Evolutionary conservation across 805 yeast species (phyloP), one percentile per base, ranked within the genome.

Genomic region (Metschnikowia santaceciliae): DNA sequence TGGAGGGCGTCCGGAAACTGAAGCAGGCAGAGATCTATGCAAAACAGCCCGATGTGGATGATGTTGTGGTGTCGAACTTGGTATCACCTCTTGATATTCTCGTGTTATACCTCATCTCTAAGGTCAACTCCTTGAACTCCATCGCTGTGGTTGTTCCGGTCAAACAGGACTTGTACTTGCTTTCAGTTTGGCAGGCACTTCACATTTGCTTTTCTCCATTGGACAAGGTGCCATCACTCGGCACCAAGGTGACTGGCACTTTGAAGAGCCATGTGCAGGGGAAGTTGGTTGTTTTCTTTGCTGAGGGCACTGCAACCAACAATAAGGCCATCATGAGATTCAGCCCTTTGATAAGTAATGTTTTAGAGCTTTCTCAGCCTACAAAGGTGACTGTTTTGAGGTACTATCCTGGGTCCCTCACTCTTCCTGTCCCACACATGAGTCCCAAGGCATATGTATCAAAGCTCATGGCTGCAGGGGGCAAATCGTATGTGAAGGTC

Each of bases 271-370:
- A 63, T 30, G 60, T 67, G 19, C 62, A 65, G 3, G 71, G 74
- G n/a, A 75, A 77, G 39, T 69, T 62, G 74, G 74, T 82, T 3
- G 83, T 77, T 47, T 57, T 86, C 20, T 81, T 90, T 51, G 75
- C 84, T 2, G 97, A 90, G 61, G 96, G 96, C 0, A 88, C 96
- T 0, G 77, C 96, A 0, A 82, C 96, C 0, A 92, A 91, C 63
- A 94, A 95, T 46, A 83, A 83, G 54, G 83, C 90, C 0, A 62
- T 91, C 1, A 73, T 91, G 54, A 82, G 89, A 3, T 78, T 87
- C 49, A 69, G 71, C 7, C 51, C 47, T 38, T 17, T 19, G n/a
- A 6, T 17, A 3, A 46, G 43, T 22, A 32, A 33, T 5, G 42
- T 35, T 42, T 32, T 53, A 20, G 47, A 35, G 42, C 48, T 37